phyloP scores from a whole-genome alignment of 2,329 filamentous ascomycete species.

The Fonsecaea erecta region DNA sequence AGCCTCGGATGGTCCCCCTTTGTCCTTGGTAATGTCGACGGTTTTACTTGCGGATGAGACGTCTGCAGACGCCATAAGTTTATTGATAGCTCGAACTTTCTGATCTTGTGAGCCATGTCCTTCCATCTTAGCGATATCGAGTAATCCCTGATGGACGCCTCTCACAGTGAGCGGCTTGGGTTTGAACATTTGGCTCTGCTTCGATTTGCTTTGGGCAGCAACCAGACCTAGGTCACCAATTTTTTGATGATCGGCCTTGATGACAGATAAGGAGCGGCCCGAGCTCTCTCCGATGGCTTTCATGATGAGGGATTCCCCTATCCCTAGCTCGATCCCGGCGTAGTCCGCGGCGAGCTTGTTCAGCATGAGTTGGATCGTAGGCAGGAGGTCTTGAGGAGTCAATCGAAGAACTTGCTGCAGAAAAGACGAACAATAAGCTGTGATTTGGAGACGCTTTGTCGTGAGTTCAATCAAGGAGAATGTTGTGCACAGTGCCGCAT shows the following conservation, averaged over 20 bases:
- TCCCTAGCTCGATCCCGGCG: conserved; percentile 94
- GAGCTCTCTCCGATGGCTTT: conserved; percentile 96
- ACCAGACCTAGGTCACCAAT: conserved; percentile 95
- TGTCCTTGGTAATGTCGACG: conserved; percentile 86
- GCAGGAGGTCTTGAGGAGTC: conserved; percentile 83
- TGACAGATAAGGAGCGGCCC: conserved; percentile 81
- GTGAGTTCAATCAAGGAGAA: conserved; percentile 96
- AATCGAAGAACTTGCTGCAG: conserved; percentile 91
- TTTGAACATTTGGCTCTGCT: conserved; percentile 98
- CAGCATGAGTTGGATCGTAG: conserved; percentile 92
- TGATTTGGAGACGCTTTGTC: conserved; percentile 85
- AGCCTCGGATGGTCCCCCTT: conserved; percentile 90
- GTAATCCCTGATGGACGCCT: conserved; percentile 84
- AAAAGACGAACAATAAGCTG: conserved; percentile 86
- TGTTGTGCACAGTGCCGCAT: conserved; percentile 89
- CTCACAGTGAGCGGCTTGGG: conserved; percentile 86
- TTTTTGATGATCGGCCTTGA: conserved; percentile 94
- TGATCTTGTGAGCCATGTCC: conserved; percentile 86
- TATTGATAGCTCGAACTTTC: conserved; percentile 95
- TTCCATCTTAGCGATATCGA: conserved; percentile 83
- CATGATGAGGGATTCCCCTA: conserved; percentile 97
- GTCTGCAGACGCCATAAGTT: conserved; percentile 89
- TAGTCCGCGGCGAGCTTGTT: conserved; percentile 98
- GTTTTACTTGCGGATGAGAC: conserved; percentile 71
- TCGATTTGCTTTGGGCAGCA: conserved; percentile 91